A percentile compares a stretch with the other conserved stretches of the same genome.
Conservation (phyloP, 2,329 filamentous ascomycete species). For the Periconia sp. region DNA sequence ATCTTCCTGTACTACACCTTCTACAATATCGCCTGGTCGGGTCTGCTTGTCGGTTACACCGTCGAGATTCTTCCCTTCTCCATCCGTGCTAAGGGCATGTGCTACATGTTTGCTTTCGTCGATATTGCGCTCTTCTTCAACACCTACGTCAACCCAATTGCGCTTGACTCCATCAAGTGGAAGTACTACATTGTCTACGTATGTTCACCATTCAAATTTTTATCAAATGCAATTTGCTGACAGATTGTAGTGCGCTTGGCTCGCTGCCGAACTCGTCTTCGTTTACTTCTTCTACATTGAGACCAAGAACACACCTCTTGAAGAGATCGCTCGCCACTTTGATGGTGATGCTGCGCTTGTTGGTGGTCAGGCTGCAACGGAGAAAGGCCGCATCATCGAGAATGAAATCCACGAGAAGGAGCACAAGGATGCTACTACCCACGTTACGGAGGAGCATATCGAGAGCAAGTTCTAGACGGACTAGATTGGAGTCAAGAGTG, state of each 20-base stretch:
- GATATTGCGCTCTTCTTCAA: conserved; percentile 53
- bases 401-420: conserved; percentile 25
- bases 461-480: not conserved
- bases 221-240: conserved; percentile 24
- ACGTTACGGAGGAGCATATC: conserved; percentile 15
- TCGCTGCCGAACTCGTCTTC: conserved; percentile 37
- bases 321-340: conserved; percentile 31
- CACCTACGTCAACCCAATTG: conserved; percentile 43
- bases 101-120: conserved; percentile 53
- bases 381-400: conserved; percentile 35
- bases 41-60: conserved; percentile 52
- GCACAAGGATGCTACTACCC: conserved; percentile 11
- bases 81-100: conserved; percentile 54
- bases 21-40: conserved; percentile 22
- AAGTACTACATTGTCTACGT: conserved; percentile 43
- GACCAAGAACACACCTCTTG: conserved; percentile 30
- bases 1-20: conserved; percentile 21
- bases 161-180: conserved; percentile 35
- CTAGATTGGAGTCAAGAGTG: too few relatives aligned
- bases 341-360: conserved; percentile 46
- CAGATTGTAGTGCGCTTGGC: conserved; percentile 29
- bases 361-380: conserved; percentile 42
- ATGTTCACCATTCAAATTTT: too few relatives aligned
- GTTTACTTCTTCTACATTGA: conserved; percentile 38
- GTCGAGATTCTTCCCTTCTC: conserved; percentile 56